Conservation (phyloP, 495 filamentous ascomycete genomes). For the Xylaria acuta region DNA sequence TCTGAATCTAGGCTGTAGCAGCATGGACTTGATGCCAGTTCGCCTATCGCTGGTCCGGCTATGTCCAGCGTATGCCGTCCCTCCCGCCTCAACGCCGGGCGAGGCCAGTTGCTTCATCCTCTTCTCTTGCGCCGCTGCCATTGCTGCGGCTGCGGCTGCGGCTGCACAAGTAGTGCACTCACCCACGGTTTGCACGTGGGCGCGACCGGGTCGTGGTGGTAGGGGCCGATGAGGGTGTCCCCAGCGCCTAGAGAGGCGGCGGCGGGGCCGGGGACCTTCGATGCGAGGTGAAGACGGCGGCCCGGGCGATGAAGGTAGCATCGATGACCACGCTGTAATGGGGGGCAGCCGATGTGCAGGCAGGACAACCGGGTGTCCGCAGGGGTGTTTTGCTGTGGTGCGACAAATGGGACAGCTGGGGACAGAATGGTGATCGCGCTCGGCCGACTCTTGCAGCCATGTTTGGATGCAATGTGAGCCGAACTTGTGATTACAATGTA, state of each 20-base stretch:
- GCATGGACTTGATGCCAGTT: slow-evolving; percentile 16
- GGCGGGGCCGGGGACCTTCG: slow-evolving; percentile 36
- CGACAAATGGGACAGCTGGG: slow-evolving; percentile 52
- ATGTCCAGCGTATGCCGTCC: background rate
- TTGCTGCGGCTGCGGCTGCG: background rate
- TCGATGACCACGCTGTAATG: slow-evolving; percentile 31
- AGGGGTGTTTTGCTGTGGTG: slow-evolving; percentile 43
- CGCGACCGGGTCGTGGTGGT: slow-evolving; percentile 32
- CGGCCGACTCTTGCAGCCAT: slow-evolving; percentile 44
- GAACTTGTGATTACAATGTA: slow-evolving; percentile 54
- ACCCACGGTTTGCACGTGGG: slow-evolving; percentile 36
- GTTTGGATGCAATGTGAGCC: slow-evolving; percentile 55
- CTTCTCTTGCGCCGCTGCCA: background rate
- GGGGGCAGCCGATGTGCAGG: slow-evolving; percentile 22
- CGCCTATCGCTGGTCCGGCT: slow-evolving; percentile 10
- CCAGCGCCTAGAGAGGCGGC: slow-evolving; percentile 35
- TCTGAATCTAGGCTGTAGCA: slow-evolving; percentile 12
- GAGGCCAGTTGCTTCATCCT: background rate
- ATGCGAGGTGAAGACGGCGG: background rate
- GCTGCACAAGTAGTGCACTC: slow-evolving; percentile 35
- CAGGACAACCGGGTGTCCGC: slow-evolving; percentile 46
- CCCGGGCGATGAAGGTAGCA: slow-evolving; percentile 32
- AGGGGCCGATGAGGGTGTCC: slow-evolving; percentile 32
- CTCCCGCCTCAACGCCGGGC: background rate
- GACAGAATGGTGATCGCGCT: slow-evolving; percentile 42